A percentile compares a stretch with the other conserved stretches of the same genome.
Evolutionary conservation across 1,139 yeast genomes (phyloP).

Genomic region (Taphrina wiesneri): DNA sequence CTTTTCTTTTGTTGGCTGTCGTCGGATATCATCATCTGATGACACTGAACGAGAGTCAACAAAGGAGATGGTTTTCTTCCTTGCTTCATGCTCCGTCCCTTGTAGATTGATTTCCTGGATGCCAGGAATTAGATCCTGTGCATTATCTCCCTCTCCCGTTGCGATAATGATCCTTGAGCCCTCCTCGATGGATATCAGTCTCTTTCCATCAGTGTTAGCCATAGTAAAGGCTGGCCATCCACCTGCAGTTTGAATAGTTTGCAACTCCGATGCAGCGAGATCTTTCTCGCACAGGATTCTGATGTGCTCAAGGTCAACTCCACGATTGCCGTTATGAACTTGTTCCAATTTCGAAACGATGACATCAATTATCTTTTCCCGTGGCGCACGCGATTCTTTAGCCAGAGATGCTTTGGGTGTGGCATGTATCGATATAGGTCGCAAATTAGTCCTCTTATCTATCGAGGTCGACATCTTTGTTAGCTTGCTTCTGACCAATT

Average conservation of each 20-base stretch:
- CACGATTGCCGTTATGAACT: not conserved
- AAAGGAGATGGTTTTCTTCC: not conserved
- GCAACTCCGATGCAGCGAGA: not conserved
- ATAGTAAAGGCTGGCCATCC: constrained; percentile 1
- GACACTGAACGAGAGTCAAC: not conserved
- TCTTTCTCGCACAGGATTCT: not conserved
- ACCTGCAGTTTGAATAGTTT: not conserved
- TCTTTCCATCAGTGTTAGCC: not conserved
- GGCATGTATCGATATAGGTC: not conserved
- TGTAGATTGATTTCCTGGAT: not conserved
- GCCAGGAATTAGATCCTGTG: not conserved
- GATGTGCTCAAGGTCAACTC: constrained; percentile 11
- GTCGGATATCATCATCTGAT: not conserved
- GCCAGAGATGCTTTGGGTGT: not conserved
- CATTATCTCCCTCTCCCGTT: not conserved
- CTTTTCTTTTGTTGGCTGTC: not conserved
- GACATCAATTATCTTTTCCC: not conserved
- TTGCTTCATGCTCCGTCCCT: not conserved
- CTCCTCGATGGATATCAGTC: not conserved
- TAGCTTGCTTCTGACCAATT: too few species aligned
- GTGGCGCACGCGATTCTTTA: not conserved
- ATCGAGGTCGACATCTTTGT: too few species aligned
- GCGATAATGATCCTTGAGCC: not conserved
- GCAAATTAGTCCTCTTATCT: not conserved
- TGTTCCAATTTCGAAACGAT: not conserved